Base-by-base conservation (phyloP, 2,329 filamentous ascomycete species). In the Botrytis galanthina region DNA sequence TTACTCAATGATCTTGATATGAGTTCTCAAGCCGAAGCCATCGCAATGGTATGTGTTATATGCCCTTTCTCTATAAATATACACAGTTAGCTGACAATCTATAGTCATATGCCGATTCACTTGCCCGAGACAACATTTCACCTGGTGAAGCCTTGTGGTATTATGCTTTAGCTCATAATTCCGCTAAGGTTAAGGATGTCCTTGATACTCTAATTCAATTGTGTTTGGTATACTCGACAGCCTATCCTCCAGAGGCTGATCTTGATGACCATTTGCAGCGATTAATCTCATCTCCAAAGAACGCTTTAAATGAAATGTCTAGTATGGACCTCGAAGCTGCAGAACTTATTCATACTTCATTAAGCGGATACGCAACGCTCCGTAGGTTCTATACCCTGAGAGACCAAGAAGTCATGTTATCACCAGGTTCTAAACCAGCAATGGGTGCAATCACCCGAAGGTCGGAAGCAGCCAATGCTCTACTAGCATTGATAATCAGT, bases 311-410 rank as follows among this genome's bases (percentile, higher is more conserved):
- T 72, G 85, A 88, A 44, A 89, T 95, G 71, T 92, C 93, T 9
- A 87, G 88, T 39, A 87, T 91, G 71, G 95, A 98, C 78, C 84
- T 92, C 46, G 92, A 95, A 80, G 95, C 94, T 12, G 95, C 95
- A 14, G 88, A 93, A 77, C 88, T 97, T 18, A 86, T 98, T 4
- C 93, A 95, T 64, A 92, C 92, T 75, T 92, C 95, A 83, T 89
- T 98, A 16, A 96, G 93, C 81, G 95, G 95, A 35, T 98, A 98
- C 80, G 95, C 95, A 35, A 97, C 94, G 0, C 86, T 98, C 32
- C 92, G 95, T 51, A 92, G 91, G 77, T 98, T 95, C 84, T 98
- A 97, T 82, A 92, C 95, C 75, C 87, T 95, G n/a, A 90, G 95
- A 67, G 95, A 98, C 79, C 88, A 89, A 78, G 85, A 87, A n/a